Conservation (phyloP, 352 stramenopile genomes). For the Aphanomyces stellatus region DNA sequence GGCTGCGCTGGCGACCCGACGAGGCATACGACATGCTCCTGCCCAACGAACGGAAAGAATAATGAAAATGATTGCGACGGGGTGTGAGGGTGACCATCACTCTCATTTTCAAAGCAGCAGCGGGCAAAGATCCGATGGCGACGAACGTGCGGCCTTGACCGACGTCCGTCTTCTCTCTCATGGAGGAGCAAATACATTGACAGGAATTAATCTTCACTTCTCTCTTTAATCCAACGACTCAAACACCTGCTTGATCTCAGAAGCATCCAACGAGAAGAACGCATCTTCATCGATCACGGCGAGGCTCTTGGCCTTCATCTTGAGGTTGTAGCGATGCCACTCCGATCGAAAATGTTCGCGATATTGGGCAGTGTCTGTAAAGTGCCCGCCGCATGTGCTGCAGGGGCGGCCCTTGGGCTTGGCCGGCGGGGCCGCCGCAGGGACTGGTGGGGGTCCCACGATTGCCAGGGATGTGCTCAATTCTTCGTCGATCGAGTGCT, state of each 20-base stretch:
- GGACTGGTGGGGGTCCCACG: no score
- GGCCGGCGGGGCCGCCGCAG: background rate
- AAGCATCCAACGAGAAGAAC: constrained; percentile 42
- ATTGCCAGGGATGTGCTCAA: no score
- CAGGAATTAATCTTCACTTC: background rate
- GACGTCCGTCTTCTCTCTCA: no score
- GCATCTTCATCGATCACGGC: constrained; percentile 56
- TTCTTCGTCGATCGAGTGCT: constrained; percentile 87
- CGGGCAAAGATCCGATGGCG: no score
- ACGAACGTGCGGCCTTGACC: no score
- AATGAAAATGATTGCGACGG: no score
- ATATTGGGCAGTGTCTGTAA: constrained; percentile 79
- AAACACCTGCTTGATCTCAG: constrained; percentile 55
- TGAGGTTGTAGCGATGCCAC: constrained; percentile 97
- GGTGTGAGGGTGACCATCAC: background rate
- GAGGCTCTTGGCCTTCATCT: constrained; percentile 89
- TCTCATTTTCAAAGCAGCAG: no score
- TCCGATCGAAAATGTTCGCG: constrained; percentile 92
- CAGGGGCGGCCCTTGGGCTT: constrained; percentile 53
- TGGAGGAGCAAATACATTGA: background rate
- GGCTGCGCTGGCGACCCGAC: background rate
- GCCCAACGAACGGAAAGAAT: background rate
- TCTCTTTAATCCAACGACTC: constrained; percentile 36
- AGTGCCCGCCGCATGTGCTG: constrained; percentile 91
- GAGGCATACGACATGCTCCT: background rate